Evolutionary conservation across 2,329 filamentous ascomycete species (phyloP).

Genomic region (Xylariales sp.): DNA sequence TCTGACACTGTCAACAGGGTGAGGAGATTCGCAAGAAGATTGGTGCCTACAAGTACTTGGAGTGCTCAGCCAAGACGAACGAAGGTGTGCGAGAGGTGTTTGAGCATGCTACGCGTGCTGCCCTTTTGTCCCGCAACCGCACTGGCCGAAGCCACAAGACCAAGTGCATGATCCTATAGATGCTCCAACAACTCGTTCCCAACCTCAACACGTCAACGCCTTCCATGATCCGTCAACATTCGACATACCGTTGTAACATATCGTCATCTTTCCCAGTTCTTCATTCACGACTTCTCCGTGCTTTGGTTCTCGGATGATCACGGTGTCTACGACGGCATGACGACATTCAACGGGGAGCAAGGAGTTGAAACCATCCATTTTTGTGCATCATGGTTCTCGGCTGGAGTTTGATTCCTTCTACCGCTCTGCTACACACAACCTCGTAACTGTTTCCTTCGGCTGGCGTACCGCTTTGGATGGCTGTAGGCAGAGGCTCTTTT

Average conservation of each 20-base stretch:
- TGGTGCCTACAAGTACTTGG: slow-evolving; percentile 91
- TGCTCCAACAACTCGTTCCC: slow-evolving; percentile 14
- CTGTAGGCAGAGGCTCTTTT: slow-evolving; percentile 8
- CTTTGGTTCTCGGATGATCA: slow-evolving; percentile 17
- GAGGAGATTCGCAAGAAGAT: slow-evolving; percentile 97
- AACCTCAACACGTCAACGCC: no score
- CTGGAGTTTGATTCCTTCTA: slow-evolving; percentile 29
- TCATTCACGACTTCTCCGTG: slow-evolving; percentile 4
- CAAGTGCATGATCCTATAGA: slow-evolving; percentile 83
- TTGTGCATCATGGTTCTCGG: slow-evolving; percentile 28
- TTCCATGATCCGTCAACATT: slow-evolving; percentile 27
- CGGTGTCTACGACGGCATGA: slow-evolving; percentile 23
- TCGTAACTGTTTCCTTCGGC: slow-evolving; percentile 10
- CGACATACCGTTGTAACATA: slow-evolving; percentile 12
- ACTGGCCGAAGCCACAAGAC: slow-evolving; percentile 56
- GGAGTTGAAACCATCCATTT: slow-evolving; percentile 23
- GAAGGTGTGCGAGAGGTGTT: slow-evolving; percentile 98
- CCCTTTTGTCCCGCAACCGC: slow-evolving; percentile 69
- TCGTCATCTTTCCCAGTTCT: slow-evolving; percentile 9
- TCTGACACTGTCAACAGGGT: slow-evolving; percentile 60
- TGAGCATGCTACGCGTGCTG: slow-evolving; percentile 92
- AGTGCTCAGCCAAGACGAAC: slow-evolving; percentile 99
- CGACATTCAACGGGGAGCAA: slow-evolving; percentile 25
- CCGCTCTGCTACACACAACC: slow-evolving; percentile 20
- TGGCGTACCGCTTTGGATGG: slow-evolving; percentile 13